Base-by-base conservation (phyloP, 257 asterid genomes). In the Salvia hispanica region DNA sequence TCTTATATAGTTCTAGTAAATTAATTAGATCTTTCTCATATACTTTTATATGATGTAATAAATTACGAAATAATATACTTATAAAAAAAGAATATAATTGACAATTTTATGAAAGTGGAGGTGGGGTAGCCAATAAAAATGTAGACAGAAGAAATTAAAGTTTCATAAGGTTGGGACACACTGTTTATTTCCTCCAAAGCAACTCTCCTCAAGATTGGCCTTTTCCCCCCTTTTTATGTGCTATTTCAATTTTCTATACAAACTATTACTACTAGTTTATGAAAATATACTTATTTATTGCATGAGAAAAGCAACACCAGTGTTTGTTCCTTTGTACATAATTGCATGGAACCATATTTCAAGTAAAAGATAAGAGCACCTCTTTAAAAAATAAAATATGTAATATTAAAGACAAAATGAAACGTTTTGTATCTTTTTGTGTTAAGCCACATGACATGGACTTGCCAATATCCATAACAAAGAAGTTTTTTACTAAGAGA, bases 111-210 rank as follows among this genome's bases (percentile, higher is more conserved):
- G 45, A 31, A 28, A 6, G 10, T 15, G 36, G 58, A 52, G 64
- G 13, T 11, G 55, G 43, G 64, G 66, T 39, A 59, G 25, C 64
- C 16, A 56, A 47, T 31, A 2, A 67, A 65, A 56, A 34, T 9
- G 3, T 45, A 43, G 66, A 78, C 67, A 15, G 52, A 33, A 52
- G 12, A 58, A 72, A 25, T 25, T 25, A 25, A 77, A 69, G 73
- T 39, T 64, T 69, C 66, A 59, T 69, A 62, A 58, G 76, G 78
- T 63, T 8, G 79, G 64, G 79, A 55, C 69, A 70, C 72, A 54
- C 52, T 78, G 72, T 72, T 63, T 36, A 64, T 74, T 63, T 67
- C 74, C 67, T 74, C 62, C 69, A 67, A 74, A 73, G 73, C 76
- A 60, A 59, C 58, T 16, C 73, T 58, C 51, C 76, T 65, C 54